phyloP scores from a whole-genome alignment of 2,329 filamentous ascomycete genomes.

The Teratosphaeria epicoccoides region DNA sequence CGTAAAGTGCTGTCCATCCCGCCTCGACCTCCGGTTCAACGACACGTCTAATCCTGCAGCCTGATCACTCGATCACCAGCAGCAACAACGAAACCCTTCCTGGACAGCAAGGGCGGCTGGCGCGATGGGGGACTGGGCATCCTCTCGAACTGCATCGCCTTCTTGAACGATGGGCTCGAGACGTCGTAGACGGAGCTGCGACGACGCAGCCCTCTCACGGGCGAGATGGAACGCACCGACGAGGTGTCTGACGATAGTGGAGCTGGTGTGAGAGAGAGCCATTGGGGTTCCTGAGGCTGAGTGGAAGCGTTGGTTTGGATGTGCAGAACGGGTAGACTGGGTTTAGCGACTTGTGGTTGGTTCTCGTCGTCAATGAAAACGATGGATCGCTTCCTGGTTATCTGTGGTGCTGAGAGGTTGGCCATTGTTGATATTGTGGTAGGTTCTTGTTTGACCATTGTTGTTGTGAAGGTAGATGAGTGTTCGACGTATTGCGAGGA shows the following conservation, averaged over 20 bases:
- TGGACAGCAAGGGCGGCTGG: not conserved
- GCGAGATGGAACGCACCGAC: not conserved
- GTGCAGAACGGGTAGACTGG: too few relatives aligned
- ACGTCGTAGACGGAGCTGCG: not conserved
- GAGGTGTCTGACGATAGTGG: not conserved
- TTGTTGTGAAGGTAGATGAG: not conserved
- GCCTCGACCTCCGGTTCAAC: not conserved
- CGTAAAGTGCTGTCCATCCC: not conserved
- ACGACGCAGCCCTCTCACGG: not conserved
- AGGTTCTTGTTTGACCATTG: not conserved
- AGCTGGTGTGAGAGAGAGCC: not conserved
- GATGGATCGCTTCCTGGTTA: not conserved
- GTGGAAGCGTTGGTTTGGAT: too few relatives aligned
- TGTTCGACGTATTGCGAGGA: not conserved
- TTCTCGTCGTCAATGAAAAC: not conserved
- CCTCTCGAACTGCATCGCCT: not conserved
- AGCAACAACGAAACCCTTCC: not conserved
- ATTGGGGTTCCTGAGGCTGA: not conserved
- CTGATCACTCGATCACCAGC: not conserved
- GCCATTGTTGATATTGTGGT: not conserved
- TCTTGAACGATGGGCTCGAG: not conserved
- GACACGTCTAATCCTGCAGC: not conserved
- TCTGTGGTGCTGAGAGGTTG: not conserved
- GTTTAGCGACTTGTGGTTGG: too few relatives aligned
- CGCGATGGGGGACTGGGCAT: not conserved